Percentiles rank a stretch among this genome's conserved stretches.
phyloP scores from a whole-genome alignment of 805 yeast species.

The Suhomyces vadensis region DNA sequence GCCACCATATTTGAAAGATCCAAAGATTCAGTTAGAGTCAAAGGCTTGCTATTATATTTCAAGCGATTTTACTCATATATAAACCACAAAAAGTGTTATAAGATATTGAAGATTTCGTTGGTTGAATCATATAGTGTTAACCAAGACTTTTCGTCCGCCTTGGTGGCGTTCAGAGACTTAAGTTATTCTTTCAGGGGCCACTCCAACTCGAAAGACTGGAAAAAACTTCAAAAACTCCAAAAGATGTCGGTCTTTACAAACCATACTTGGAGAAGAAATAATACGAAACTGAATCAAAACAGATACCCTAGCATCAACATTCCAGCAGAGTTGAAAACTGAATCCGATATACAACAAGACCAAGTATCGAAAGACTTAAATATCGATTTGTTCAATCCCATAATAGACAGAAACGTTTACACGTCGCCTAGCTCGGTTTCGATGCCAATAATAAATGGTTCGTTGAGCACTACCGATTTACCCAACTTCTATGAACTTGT shows the following conservation, averaged over 20 bases:
- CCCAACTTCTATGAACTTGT: conserved; percentile 28
- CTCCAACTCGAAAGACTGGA: conserved; percentile 14
- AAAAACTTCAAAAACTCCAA: conserved; percentile 9
- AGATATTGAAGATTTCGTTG: conserved; percentile 24
- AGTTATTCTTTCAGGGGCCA: conserved; percentile 23
- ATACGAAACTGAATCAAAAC: conserved; percentile 19
- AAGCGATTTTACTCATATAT: conserved; percentile 38
- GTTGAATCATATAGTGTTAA: conserved; percentile 33
- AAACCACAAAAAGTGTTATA: conserved; percentile 30
- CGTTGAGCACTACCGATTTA: conserved; percentile 28
- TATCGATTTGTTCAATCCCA: conserved; percentile 23
- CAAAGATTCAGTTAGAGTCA: conserved; percentile 25
- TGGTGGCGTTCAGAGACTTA: conserved; percentile 23
- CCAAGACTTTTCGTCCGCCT: conserved; percentile 23
- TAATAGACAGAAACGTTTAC: conserved; percentile 29
- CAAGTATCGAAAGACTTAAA: background rate
- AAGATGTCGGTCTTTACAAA: conserved; percentile 18
- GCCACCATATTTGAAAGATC: conserved; percentile 30
- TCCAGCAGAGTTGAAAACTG: conserved; percentile 8
- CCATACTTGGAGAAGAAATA: conserved; percentile 24
- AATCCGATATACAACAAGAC: conserved; percentile 12
- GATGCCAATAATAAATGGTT: conserved; percentile 32
- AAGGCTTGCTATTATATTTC: conserved; percentile 36
- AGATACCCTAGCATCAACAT: background rate
- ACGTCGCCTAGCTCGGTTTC: conserved; percentile 18